A percentile compares a stretch with the other conserved stretches of the same genome.
Evolutionary conservation across 495 filamentous ascomycete species (phyloP).

Genomic region (Penicillium malachiteum): DNA sequence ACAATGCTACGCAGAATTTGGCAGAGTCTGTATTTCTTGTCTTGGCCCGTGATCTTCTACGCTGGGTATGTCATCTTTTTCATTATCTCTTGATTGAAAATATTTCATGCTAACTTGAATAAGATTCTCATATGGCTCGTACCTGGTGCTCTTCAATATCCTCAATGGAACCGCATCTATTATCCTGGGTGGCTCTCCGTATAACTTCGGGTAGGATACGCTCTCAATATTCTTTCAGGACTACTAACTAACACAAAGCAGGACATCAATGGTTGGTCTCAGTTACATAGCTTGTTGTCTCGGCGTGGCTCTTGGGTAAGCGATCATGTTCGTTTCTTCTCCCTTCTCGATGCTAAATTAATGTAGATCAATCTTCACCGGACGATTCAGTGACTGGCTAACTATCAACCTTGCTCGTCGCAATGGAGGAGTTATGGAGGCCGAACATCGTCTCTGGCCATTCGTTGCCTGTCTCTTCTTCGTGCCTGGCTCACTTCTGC

Average conservation of each 20-base stretch:
- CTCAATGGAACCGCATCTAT: conserved; percentile 64
- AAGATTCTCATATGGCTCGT: conserved; percentile 61
- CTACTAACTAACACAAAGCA: conserved; percentile 12
- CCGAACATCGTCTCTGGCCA: conserved; percentile 64
- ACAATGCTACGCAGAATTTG: conserved; percentile 47
- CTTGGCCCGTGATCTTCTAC: conserved; percentile 65
- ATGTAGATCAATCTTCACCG: conserved; percentile 46
- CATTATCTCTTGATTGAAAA: background rate
- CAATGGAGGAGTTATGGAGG: conserved; percentile 61
- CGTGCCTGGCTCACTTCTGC: conserved; percentile 56
- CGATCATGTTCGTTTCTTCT: background rate
- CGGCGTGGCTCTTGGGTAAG: conserved; percentile 51
- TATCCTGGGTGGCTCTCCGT: conserved; percentile 55
- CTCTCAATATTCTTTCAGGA: background rate
- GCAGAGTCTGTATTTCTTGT: conserved; percentile 44
- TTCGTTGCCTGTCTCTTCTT: conserved; percentile 54
- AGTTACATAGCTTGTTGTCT: conserved; percentile 59
- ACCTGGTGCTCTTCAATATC: conserved; percentile 66
- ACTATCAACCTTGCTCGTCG: conserved; percentile 57
- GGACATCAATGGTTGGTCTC: conserved; percentile 60
- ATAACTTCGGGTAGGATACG: conserved; percentile 49
- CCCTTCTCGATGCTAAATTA: background rate
- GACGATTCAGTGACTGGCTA: conserved; percentile 59
- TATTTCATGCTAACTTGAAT: conserved; percentile 4
- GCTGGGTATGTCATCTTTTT: conserved; percentile 42